Base-by-base conservation (phyloP, 371 early-diverging fungal species). In the Rhizopus stolonifer region DNA sequence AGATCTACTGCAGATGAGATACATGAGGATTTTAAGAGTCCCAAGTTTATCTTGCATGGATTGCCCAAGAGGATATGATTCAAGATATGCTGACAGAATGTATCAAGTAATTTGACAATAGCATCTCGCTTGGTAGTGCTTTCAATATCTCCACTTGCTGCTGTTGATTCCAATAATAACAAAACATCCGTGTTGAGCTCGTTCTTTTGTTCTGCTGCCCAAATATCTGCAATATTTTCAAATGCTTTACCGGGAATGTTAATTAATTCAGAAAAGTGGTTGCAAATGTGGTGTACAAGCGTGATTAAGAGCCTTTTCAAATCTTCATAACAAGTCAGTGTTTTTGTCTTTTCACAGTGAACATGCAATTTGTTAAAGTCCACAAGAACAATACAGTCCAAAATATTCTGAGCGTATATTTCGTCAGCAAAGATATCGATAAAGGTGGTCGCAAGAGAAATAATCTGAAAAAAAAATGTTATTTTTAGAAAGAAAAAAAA, bases 61-160 rank as follows among this genome's bases (percentile, higher is more conserved):
- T 67, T 61, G 3, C 74, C 74, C n/a, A 57, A 50, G 38, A 70
- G 40, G 4, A 74, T 68, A 24, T 68, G 54, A 2, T 55, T 54
- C 14, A 68, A 39, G 5, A 70, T 63, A 25, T 54, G 64, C 11
- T 56, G 51, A 32, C 58, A 52, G 31, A 67, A 73, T 0, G 62
- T 55, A 15, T 58, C 45, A 23, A 72, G 40, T n/a, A 72, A 49
- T 1, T 59, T 46, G 0, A 42, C 36, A 3, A 61, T 48, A 13
- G 62, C 57, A 9, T 51, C 21, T 2, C 17, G 34, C 29, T 64
- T 58, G 7, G 49, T 48, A 26, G 25, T 55, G 22, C 45, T 31
- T 24, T 53, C 22, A 4, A 11, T 14, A 21, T 53, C 18, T 24
- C 5, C 13, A 22, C 49, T 49, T 46, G 60, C 49, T 46, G 55